Base-by-base conservation (phyloP, 352 stramenopile genomes). In the Pythium aristosporum region DNA sequence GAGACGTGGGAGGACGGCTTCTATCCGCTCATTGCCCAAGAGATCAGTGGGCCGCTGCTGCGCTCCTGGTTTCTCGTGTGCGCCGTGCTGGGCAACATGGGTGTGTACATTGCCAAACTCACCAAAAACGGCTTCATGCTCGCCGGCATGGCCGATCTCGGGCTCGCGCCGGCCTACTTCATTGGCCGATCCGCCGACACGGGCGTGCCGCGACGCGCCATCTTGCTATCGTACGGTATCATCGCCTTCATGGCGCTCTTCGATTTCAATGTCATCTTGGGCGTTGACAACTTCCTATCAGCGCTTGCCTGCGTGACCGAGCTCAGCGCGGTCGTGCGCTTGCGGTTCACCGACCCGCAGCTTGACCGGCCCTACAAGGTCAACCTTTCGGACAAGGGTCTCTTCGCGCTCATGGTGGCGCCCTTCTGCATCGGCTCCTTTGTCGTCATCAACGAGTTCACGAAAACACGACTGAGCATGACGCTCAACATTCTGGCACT, bases 51-150 rank as follows among this genome's bases (percentile, higher is more conserved):
- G 6, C 69, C 80, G 15, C 92, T 82, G 73, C 76, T 99, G 6
- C 87, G 87, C 46, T 77, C 74, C 23, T 98, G 94, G 56, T 73
- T 96, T 25, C 49, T 96, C 16, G 73, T 94, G 20, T 89, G 76
- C 20, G 86, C 80, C 12, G 74, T 93, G n/a, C 57, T 72, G 32
- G 89, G 82, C 8, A 98, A 98, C 68, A 82, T 99, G 59, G 96
- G 90, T 4, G 70, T 98, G 13, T 98, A 98, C 76, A 85, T 98
- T 69, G 94, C 94, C 44, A 95, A 98, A 76, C 92, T 98, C 71
- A 92, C 84, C 34, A 89, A 92, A 36, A 95, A 99, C 80, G 83
- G 93, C n/a, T 98, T 94, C 62, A 79, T 94, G 65, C 69, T 99
- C 12, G 82, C 82, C 1, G 80, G 82, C 16, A 91, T 92, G 84